Evolutionary conservation across 352 stramenopile species (phyloP).

Genomic region (Pelagophyceae sp.): DNA sequence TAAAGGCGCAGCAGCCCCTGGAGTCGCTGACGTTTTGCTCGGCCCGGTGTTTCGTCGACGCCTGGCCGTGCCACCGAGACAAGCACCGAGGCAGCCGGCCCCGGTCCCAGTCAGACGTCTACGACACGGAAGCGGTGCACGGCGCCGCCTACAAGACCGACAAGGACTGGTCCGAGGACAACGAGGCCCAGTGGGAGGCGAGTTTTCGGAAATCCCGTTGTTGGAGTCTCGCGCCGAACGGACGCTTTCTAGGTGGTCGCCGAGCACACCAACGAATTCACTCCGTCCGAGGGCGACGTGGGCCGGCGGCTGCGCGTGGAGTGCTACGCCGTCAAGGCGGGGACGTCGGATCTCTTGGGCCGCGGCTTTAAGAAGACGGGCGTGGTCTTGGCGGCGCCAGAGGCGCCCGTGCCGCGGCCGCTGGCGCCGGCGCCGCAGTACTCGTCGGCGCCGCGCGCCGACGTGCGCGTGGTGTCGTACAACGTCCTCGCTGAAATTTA

Average conservation of each 20-base stretch:
- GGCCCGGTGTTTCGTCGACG: slow-evolving; percentile 50
- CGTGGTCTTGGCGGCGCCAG: not conserved
- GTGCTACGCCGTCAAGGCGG: not conserved
- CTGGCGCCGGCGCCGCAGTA: not conserved
- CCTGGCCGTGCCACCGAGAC: slow-evolving; percentile 32
- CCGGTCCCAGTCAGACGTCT: too few relatives aligned
- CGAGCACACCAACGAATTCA: not conserved
- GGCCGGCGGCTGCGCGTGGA: slow-evolving; percentile 2
- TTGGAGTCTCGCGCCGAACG: too few relatives aligned
- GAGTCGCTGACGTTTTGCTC: slow-evolving; percentile 57
- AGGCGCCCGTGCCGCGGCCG: not conserved
- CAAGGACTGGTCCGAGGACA: slow-evolving; percentile 1
- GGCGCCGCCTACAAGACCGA: too few relatives aligned
- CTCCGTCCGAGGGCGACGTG: not conserved
- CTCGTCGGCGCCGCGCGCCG: not conserved
- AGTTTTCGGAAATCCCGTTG: too few relatives aligned
- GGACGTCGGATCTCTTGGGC: not conserved
- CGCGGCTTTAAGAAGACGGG: not conserved
- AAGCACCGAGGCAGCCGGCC: not conserved
- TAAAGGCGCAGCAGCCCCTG: slow-evolving; percentile 45
- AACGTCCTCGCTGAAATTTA: slow-evolving; percentile 76
- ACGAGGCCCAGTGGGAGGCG: not conserved
- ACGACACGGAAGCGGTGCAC: too few relatives aligned
- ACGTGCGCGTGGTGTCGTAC: slow-evolving; percentile 60
- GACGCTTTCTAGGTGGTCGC: not conserved